Evolutionary conservation across 73 alveolate genomes (phyloP), one percentile per base, ranked within the genome.

Genomic region (Paramecium caudatum): DNA sequence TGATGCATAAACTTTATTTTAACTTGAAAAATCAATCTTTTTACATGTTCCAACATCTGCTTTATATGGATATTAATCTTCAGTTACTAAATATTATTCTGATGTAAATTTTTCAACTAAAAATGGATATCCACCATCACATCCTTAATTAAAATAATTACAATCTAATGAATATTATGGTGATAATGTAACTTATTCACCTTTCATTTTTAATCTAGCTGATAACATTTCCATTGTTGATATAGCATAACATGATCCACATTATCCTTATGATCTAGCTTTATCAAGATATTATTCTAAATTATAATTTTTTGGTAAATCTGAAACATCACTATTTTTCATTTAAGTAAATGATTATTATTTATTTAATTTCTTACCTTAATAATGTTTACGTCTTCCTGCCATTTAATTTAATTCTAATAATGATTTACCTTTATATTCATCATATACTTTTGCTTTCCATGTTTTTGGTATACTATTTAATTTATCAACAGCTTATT

Each of bases 201-300:
- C 93, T 33, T 63, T 34, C 45, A 86, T 86, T 55, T 81, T 62
- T 15, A 86, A 86, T 62, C 93, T 70, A 19, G 93, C 74, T 62
- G 93, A 86, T 30, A 86, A 78, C 93, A 86, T 86, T 32, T 70
- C 83, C 82, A 49, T 86, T 19, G 93, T 86, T n/a, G 93, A 70
- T 27, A 86, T 55, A 12, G 93, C 93, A 86, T 86, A 86, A 36
- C 93, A 86, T n/a, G 90, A 62, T 30, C 93, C 93, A 86, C 93
- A 86, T 33, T 61, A 49, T 65, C 65, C 55, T 23, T 86, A 83
- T 39, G 46, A 83, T 55, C 91, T 65, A 16, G 69, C 69, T 34
- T 23, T 39, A 12, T 36, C 88, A n/a, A 74, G 45, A 43, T 74
- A 74, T 39, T 74, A 30, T 74, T 74, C 88, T 17, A 41, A 74